Evolutionary conservation across 2,329 filamentous ascomycete genomes (phyloP).

Genomic region (Lachnellula willkommii): DNA sequence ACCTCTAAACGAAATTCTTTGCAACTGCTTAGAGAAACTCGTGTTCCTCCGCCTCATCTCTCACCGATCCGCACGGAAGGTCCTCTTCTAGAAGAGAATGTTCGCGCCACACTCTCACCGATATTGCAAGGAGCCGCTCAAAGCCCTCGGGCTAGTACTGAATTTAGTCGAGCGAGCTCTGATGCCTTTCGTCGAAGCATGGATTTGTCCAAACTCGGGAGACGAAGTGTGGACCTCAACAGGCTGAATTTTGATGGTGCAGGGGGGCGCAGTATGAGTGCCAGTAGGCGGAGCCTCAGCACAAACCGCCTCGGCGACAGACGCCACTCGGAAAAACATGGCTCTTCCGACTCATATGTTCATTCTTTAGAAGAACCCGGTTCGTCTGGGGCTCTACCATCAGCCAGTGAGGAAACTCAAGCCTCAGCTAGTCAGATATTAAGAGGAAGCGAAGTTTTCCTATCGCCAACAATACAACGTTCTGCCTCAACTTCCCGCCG

Average conservation of each 20-base stretch:
- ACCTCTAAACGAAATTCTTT: constrained; percentile 24
- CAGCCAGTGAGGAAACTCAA: constrained; percentile 65
- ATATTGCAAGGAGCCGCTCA: constrained; percentile 23
- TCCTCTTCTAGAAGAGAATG: constrained; percentile 45
- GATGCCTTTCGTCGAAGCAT: constrained; percentile 50
- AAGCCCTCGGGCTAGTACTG: constrained; percentile 52
- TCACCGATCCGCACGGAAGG: constrained; percentile 22
- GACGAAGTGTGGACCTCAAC: constrained; percentile 49
- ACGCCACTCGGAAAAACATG: constrained; percentile 49
- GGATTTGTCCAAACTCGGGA: constrained; percentile 36
- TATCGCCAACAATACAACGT: constrained; percentile 63
- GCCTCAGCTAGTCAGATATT: constrained; percentile 90
- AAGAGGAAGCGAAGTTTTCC: constrained; percentile 80
- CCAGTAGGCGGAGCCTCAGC: constrained; percentile 47
- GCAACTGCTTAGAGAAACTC: constrained; percentile 15
- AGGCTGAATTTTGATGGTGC: constrained; percentile 38
- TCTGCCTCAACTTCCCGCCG: constrained; percentile 32
- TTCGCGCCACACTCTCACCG: constrained; percentile 57
- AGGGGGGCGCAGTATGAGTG: constrained; percentile 59
- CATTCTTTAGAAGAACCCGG: constrained; percentile 70
- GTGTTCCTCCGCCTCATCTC: constrained; percentile 5
- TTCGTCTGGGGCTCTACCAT: constrained; percentile 64
- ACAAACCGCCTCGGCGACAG: constrained; percentile 45
- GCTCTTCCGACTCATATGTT: constrained; percentile 69
- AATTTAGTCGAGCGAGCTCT: constrained; percentile 48